Conservation (phyloP, 371 early-diverging fungal genomes). For the Mucor racemosus region DNA sequence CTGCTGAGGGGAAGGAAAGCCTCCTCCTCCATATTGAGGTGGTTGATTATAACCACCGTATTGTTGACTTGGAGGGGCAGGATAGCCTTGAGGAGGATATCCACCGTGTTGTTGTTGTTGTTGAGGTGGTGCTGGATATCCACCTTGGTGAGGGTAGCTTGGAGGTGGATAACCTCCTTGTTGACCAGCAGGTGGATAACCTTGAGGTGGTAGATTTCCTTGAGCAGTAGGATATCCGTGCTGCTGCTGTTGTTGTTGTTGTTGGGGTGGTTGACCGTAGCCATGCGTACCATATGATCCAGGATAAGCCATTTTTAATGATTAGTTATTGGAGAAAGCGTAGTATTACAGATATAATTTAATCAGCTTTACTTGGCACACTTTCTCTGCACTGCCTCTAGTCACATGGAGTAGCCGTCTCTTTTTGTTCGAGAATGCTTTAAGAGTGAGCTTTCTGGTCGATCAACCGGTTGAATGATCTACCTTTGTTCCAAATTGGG, state of each 20-base stretch:
- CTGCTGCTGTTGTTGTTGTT: slow-evolving; percentile 6
- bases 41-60: slow-evolving; percentile 12
- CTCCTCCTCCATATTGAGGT: slow-evolving; percentile 5
- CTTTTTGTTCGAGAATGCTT: too few species aligned
- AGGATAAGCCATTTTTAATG: slow-evolving; percentile 27
- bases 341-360: too few species aligned
- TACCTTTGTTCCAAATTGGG: too few species aligned
- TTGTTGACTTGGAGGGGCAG: neutral
- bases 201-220: slow-evolving; percentile 17
- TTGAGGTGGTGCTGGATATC: slow-evolving; percentile 18
- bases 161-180: slow-evolving; percentile 19
- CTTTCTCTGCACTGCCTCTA: too few species aligned
- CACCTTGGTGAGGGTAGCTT: slow-evolving; percentile 3
- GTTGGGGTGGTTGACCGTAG: slow-evolving; percentile 24
- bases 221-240: slow-evolving; percentile 15
- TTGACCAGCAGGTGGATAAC: neutral
- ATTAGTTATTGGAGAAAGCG: too few species aligned
- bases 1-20: slow-evolving; percentile 4
- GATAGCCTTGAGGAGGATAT: slow-evolving; percentile 3
- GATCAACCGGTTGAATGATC: too few species aligned
- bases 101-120: neutral
- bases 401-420: too few species aligned
- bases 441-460: too few species aligned
- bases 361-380: too few species aligned
- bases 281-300: slow-evolving; percentile 31